Evolutionary conservation across 441 rosid species (phyloP).

Genomic region (Gossypium trilobum): DNA sequence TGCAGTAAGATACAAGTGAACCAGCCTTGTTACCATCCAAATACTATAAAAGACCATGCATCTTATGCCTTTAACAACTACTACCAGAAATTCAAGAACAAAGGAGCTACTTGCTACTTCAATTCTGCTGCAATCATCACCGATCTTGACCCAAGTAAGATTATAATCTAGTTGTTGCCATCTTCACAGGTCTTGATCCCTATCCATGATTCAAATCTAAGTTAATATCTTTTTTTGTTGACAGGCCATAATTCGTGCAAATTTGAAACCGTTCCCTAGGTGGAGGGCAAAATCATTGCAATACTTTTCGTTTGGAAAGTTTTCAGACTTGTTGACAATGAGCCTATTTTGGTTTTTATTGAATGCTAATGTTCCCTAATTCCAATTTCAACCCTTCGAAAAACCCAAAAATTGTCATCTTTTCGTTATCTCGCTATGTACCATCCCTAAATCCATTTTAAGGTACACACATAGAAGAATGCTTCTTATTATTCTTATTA

Average conservation of each 20-base stretch:
- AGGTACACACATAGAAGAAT: too few relatives aligned
- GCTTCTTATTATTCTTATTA: too few relatives aligned
- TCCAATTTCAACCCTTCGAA: background rate
- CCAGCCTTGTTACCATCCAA: slow-evolving; percentile 39
- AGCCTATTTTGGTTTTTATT: background rate
- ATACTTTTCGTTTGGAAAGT: background rate
- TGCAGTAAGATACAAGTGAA: slow-evolving; percentile 31
- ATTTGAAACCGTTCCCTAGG: slow-evolving; percentile 24
- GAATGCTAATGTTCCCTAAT: background rate
- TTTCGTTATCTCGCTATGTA: too few relatives aligned
- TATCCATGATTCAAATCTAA: background rate
- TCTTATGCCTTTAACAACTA: slow-evolving; percentile 50
- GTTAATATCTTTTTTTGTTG: background rate
- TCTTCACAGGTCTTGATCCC: slow-evolving; percentile 49
- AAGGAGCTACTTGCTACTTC: slow-evolving; percentile 54
- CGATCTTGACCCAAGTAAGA: slow-evolving; percentile 54
- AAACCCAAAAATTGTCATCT: too few relatives aligned
- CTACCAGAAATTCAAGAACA: slow-evolving; percentile 49
- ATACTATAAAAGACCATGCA: slow-evolving; percentile 41
- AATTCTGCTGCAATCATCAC: slow-evolving; percentile 48
- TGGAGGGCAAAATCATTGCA: background rate
- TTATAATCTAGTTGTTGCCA: slow-evolving; percentile 26
- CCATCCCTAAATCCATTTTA: too few relatives aligned
- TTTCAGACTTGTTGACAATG: background rate
- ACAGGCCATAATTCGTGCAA: slow-evolving; percentile 43